Evolutionary conservation across 495 filamentous ascomycete genomes (phyloP), one percentile per base, ranked within the genome.

Genomic region (Rhizodiscina lignyota): DNA sequence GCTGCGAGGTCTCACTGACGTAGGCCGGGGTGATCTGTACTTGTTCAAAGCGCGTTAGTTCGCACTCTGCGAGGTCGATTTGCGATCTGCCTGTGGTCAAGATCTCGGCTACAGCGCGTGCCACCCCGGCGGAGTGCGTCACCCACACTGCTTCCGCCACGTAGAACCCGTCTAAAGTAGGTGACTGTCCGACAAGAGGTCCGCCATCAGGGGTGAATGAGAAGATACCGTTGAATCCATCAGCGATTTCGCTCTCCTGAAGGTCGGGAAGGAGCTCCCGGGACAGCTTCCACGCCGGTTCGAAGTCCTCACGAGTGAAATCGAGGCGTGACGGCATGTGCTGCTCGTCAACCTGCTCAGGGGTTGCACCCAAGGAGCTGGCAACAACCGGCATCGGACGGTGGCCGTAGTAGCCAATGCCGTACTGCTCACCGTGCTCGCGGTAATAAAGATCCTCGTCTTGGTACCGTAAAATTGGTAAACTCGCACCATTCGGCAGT

Each of bases 71-170:
- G 8, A 67, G 36, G 33, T 68, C 62, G 29, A 65, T 59, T 20
- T 53, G 37, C 3, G 64, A 67, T 21, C 39, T 45, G 4, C 62
- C 64, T 0, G 47, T 51, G 2, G 64, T 66, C 12, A 69, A 55
- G 5, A 64, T 33, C 38, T 69, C 52, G 0, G 64, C 65, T 2
- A 69, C 24, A 12, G 63, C 61, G 21, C 62, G 55, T 4, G 65
- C 65, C 8, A 67, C 60, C 13, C 65, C 65, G n/a, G 63, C 64
- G 0, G 62, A 63, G 29, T 69, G 65, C 6, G 65, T 69, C 4
- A 69, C 63, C 65, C 65, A 69, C 1, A 69, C 64, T 5, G 65
- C 65, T 36, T 67, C 64, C 5, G 64, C 65, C 5, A 68, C 64
- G 23, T 58, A 68, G 54, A 68, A 67, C 6, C 60, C 60, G 21